These are phyloP conservation scores for Eleusine indica DNA, from an alignment of 176 grass and related monocot genomes.

Conservation along the genomic window DNA sequence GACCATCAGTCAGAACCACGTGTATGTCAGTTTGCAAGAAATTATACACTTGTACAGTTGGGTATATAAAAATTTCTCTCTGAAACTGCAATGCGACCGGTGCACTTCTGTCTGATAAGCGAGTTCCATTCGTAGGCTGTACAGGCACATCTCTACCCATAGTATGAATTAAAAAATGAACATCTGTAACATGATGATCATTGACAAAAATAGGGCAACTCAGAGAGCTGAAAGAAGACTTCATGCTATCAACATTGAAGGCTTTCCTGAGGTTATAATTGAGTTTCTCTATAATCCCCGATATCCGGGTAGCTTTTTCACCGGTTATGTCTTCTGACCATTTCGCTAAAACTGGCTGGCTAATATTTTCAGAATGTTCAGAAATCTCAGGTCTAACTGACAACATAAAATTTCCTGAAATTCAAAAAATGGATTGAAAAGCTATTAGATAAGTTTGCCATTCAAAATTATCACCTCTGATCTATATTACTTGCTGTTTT, in stretches of 20 bases:
- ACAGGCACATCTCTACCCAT: conserved; percentile 77
- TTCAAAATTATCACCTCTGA: conserved; percentile 17
- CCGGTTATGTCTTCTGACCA: conserved; percentile 83
- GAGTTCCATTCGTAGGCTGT: conserved; percentile 51
- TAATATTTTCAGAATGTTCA: conserved; percentile 44
- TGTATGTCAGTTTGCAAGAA: conserved; percentile 74
- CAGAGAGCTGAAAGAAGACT: conserved; percentile 79
- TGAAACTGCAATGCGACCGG: conserved; percentile 65
- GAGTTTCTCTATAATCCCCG: conserved; percentile 72
- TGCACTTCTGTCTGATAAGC: conserved; percentile 48
- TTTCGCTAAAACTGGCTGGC: conserved; percentile 41
- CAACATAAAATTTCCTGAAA: conserved; percentile 86
- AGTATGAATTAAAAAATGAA: conserved; percentile 82
- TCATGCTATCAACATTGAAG: conserved; percentile 64
- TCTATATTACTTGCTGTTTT: background rate
- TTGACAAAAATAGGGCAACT: conserved; percentile 64
- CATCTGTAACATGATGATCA: conserved; percentile 52
- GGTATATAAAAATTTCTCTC: conserved; percentile 84
- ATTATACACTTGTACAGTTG: conserved; percentile 83
- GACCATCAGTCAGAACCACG: conserved; percentile 64
- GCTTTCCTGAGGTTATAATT: conserved; percentile 80
- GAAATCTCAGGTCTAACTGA: conserved; percentile 75
- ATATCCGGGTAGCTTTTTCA: conserved; percentile 59
- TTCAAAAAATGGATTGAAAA: conserved; percentile 29
- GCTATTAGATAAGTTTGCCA: conserved; percentile 11